These are phyloP conservation scores for Sarocladium kiliense DNA, from an alignment of 2,329 filamentous ascomycete genomes.

Conservation along the genomic window DNA sequence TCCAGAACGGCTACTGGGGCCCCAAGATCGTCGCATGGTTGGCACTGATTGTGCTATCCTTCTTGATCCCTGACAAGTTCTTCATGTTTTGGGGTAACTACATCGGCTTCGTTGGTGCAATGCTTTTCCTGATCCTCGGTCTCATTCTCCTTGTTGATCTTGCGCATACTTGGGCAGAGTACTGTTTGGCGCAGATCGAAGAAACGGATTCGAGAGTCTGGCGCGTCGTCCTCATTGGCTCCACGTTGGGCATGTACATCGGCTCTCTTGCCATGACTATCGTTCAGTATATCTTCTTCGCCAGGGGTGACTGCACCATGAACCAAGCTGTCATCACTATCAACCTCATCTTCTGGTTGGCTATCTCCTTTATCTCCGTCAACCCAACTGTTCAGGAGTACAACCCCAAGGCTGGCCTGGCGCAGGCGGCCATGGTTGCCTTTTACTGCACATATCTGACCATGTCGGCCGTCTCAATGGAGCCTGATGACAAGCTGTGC, in stretches of 20 bases:
- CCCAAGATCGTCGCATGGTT: conserved; percentile 92
- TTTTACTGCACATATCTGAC: conserved; percentile 98
- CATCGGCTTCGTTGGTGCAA: conserved; percentile 79
- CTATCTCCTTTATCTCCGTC: conserved; percentile 78
- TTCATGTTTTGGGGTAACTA: conserved; percentile 97
- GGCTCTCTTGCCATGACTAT: conserved; percentile 90
- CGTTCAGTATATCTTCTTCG: conserved; percentile 97
- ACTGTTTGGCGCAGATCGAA: conserved; percentile 91
- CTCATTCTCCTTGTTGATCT: conserved; percentile 90
- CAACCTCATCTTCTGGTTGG: conserved; percentile 79
- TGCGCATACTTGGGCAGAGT: conserved; percentile 95
- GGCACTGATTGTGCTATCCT: conserved; percentile 79
- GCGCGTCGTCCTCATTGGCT: conserved; percentile 84
- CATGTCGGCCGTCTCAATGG: conserved; percentile 97
- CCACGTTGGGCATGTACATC: conserved; percentile 89
- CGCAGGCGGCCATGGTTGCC: conserved; percentile 96
- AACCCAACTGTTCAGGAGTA: conserved; percentile 86
- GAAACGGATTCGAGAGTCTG: conserved; percentile 78
- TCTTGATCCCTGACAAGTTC: conserved; percentile 92
- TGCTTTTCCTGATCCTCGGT: conserved; percentile 89
- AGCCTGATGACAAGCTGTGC: conserved; percentile 88
- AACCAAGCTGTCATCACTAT: conserved; percentile 95
- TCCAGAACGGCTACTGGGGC: conserved; percentile 99
- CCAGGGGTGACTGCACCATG: conserved; percentile 76
- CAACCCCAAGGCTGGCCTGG: conserved; percentile 89